Evolutionary conservation across 352 stramenopile genomes (phyloP).

Genomic region (Phytophthora ohioensis): DNA sequence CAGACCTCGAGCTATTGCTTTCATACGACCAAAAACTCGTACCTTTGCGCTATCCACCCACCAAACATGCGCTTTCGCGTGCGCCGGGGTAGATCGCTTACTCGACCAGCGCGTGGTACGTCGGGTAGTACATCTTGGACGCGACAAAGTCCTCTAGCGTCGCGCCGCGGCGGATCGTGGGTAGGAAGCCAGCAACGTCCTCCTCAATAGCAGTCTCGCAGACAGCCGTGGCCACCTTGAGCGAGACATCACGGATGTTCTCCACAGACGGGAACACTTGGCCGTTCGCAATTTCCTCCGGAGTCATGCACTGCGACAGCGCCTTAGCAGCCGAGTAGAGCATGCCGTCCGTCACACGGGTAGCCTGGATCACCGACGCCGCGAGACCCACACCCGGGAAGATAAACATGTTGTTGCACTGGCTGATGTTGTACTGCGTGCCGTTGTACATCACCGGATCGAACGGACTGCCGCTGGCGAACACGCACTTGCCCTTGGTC

Average conservation of each 20-base stretch:
- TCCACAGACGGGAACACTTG: conserved; percentile 95
- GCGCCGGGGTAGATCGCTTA: conserved; percentile 32
- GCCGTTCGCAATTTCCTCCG: conserved; percentile 92
- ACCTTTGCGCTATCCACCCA: conserved; percentile 22
- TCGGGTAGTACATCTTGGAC: conserved; percentile 96
- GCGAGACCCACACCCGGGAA: conserved; percentile 97
- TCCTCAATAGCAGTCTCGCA: conserved; percentile 91
- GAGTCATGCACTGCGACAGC: conserved; percentile 92
- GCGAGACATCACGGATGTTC: conserved; percentile 94
- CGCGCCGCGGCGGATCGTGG: conserved; percentile 68
- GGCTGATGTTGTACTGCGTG: conserved; percentile 78
- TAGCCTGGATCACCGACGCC: conserved; percentile 83
- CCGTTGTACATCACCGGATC: conserved; percentile 91
- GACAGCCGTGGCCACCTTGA: conserved; percentile 93
- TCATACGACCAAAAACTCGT: conserved; percentile 27
- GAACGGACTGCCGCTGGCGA: conserved; percentile 97
- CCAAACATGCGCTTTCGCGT: conserved; percentile 5
- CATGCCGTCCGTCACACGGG: conserved; percentile 94
- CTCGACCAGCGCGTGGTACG: conserved; percentile 94
- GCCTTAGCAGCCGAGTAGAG: conserved; percentile 95
- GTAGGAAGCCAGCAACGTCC: conserved; percentile 84
- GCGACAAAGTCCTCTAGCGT: conserved; percentile 92
- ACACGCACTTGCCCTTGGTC: conserved; percentile 96
- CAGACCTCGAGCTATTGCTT: conserved; percentile 17
- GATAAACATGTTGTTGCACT: conserved; percentile 98